These are phyloP conservation scores for Arabidopsis hybrid DNA, from an alignment of 441 rosid genomes.

Conservation along the genomic window DNA sequence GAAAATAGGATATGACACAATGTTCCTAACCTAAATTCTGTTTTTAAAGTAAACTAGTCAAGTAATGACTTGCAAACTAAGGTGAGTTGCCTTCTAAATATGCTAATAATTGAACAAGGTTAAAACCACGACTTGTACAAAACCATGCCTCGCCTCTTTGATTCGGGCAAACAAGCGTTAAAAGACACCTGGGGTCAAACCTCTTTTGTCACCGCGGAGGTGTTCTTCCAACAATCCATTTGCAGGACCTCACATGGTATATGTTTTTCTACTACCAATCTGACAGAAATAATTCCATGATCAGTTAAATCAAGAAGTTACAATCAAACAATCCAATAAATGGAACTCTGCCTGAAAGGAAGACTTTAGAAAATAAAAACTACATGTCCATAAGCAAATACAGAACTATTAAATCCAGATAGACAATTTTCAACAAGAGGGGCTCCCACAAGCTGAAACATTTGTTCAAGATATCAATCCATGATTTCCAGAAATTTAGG, in stretches of 20 bases:
- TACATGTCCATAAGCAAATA: not conserved
- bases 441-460: not conserved
- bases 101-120: not conserved
- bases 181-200: conserved; percentile 86
- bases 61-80: too few species aligned
- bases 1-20: too few species aligned
- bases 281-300: conserved; percentile 41
- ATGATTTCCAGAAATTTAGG: not conserved
- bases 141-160: not conserved
- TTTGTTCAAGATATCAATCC: too few species aligned
- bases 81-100: not conserved
- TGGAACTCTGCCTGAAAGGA: not conserved
- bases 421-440: not conserved
- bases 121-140: not conserved
- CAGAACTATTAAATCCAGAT: not conserved
- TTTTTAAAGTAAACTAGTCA: too few species aligned
- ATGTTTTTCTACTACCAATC: conserved; percentile 97
- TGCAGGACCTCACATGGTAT: conserved; percentile 97
- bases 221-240: conserved; percentile 72
- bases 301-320: not conserved
- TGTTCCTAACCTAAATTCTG: too few species aligned
- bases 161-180: conserved; percentile 28
- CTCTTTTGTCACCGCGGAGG: conserved; percentile 70
- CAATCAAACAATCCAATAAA: not conserved
- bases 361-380: not conserved